Conservation (phyloP, 176 grass and related monocot species). For the Elymus sibiricus region DNA sequence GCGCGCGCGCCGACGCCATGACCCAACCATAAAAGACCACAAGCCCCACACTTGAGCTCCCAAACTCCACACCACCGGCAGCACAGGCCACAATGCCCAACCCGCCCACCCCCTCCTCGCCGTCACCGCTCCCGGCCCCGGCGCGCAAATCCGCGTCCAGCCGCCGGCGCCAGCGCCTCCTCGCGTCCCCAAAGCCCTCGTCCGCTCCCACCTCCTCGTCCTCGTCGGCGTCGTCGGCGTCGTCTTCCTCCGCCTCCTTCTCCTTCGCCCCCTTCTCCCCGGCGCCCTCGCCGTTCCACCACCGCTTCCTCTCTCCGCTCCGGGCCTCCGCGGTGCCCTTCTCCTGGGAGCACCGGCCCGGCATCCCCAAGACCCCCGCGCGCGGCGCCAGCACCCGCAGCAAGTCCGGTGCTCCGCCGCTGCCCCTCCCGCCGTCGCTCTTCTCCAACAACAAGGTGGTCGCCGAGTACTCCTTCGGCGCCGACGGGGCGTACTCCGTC, state of each 20-base stretch:
- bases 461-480: slow-evolving; percentile 22
- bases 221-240: background rate
- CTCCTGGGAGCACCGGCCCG: slow-evolving; percentile 82
- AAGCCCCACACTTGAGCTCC: background rate
- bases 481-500: background rate
- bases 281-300: slow-evolving; percentile 48
- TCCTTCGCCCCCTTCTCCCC: slow-evolving; percentile 33
- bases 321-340: slow-evolving; percentile 59
- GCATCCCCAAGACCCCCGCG: slow-evolving; percentile 65
- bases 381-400: background rate
- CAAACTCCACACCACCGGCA: background rate
- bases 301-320: slow-evolving; percentile 52
- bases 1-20: background rate
- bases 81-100: slow-evolving; percentile 15
- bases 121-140: background rate
- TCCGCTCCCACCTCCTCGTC: background rate
- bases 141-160: background rate
- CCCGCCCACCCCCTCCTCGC: slow-evolving; percentile 4
- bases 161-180: background rate
- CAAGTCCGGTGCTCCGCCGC: slow-evolving; percentile 29
- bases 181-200: background rate
- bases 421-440: slow-evolving; percentile 48
- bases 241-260: slow-evolving; percentile 23
- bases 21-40: slow-evolving; percentile 34
- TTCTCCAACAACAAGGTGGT: slow-evolving; percentile 35